Conservation (phyloP, 441 rosid genomes). For the Pelargonium cotyledonis region DNA sequence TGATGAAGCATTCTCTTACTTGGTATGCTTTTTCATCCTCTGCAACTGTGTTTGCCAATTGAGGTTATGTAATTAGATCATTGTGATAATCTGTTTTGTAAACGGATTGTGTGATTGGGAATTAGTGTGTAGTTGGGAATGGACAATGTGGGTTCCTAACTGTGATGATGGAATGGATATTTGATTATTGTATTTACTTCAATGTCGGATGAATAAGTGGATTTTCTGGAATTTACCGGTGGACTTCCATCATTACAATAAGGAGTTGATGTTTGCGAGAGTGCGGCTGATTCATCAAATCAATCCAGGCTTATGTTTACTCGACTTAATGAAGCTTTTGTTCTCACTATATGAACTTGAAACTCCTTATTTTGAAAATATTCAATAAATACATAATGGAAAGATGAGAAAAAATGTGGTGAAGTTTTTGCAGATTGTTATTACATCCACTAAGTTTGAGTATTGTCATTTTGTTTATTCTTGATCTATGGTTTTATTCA, state of each 20-base stretch:
- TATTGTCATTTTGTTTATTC: neutral
- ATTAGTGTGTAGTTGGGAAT: neutral
- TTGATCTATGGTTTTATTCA: neutral
- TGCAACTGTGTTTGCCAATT: neutral
- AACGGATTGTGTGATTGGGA: neutral
- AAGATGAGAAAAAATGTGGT: neutral
- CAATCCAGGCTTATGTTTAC: constrained; percentile 1
- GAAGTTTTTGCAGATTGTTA: neutral
- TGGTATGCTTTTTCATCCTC: neutral
- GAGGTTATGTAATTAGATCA: constrained; percentile 1
- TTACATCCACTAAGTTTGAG: neutral
- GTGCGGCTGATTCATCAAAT: neutral
- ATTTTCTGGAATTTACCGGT: neutral
- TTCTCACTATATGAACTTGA: constrained; percentile 2
- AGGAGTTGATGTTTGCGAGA: neutral
- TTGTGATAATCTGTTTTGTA: neutral
- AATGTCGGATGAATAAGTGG: neutral
- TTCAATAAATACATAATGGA: neutral
- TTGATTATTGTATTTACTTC: neutral
- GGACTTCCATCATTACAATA: neutral
- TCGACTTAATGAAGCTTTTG: neutral
- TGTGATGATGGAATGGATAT: neutral
- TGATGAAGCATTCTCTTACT: constrained; percentile 9
- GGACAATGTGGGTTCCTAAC: constrained; percentile 5
- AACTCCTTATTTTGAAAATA: neutral